Percentiles rank a stretch among this genome's conserved stretches.
Evolutionary conservation across 768 basidiomycete genomes (phyloP).

Genomic region (Gymnopilus junonius): DNA sequence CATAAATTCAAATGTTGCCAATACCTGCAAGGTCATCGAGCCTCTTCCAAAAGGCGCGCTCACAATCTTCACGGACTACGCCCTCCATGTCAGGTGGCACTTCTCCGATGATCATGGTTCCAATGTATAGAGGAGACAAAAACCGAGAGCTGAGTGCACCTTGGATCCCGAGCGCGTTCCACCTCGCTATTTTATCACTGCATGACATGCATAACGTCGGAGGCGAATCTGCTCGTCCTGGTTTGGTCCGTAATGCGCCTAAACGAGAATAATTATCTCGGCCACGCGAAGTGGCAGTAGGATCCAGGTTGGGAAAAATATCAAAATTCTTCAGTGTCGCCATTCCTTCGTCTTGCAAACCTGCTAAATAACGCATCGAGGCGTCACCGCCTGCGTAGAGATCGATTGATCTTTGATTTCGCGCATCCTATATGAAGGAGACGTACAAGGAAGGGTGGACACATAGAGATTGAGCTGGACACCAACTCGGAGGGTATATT

Average conservation of each 20-base stretch:
- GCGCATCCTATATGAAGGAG: background rate
- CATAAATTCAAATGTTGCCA: background rate
- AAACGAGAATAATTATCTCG: conserved; percentile 77
- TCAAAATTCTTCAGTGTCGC: conserved; percentile 67
- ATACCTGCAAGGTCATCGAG: conserved; percentile 50
- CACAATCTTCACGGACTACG: conserved; percentile 62
- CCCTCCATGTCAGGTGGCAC: conserved; percentile 47
- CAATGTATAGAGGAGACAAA: conserved; percentile 67
- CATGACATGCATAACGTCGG: conserved; percentile 89
- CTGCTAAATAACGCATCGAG: conserved; percentile 78
- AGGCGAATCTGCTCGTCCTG: conserved; percentile 88
- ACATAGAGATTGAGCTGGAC: conserved; percentile 73
- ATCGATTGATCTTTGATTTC: conserved; percentile 2
- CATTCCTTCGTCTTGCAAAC: conserved; percentile 73
- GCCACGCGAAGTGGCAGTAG: conserved; percentile 62
- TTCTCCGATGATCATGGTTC: conserved; percentile 73
- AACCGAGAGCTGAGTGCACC: conserved; percentile 71
- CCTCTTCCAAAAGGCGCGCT: conserved; percentile 67
- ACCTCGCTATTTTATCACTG: conserved; percentile 91
- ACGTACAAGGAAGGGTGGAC: conserved; percentile 59
- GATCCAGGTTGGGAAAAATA: conserved; percentile 35
- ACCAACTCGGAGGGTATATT: conserved; percentile 48
- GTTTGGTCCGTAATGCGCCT: conserved; percentile 89
- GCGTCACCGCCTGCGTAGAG: conserved; percentile 78
- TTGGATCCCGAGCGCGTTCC: conserved; percentile 85